Evolutionary conservation across 1,139 yeast genomes (phyloP).

Genomic region (Lodderomyces margitis): DNA sequence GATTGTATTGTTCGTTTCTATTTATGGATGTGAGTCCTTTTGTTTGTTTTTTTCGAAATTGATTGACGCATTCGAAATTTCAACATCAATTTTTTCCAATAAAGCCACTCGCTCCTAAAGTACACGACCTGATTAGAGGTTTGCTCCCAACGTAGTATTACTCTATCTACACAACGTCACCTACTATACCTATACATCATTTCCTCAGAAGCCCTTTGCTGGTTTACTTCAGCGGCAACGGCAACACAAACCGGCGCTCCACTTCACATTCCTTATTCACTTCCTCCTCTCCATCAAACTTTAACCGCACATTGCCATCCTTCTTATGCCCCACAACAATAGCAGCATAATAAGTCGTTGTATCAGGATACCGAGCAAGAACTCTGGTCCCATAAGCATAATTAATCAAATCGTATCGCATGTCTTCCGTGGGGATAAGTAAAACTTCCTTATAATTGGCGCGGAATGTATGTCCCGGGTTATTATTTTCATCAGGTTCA

Average conservation of each 20-base stretch:
- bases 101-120: no score
- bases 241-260: conserved; percentile 76
- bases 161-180: not conserved
- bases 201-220: not conserved
- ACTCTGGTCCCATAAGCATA: conserved; percentile 81
- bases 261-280: conserved; percentile 95
- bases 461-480: conserved; percentile 83
- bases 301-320: conserved; percentile 74
- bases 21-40: no score
- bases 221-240: conserved; percentile 51
- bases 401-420: conserved; percentile 38
- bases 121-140: no score
- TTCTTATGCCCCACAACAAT: conserved; percentile 78
- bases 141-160: no score
- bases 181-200: not conserved
- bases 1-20: not conserved
- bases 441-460: conserved; percentile 81
- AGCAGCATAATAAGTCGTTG: conserved; percentile 95
- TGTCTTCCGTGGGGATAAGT: conserved; percentile 52
- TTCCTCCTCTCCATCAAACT: conserved; percentile 97
- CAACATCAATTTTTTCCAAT: no score
- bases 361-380: conserved; percentile 93
- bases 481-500: conserved; percentile 92
- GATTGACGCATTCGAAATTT: no score
- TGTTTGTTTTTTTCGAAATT: no score